Evolutionary conservation across 169 alveolate genomes (phyloP).

Genomic region (Eimeria maxima): DNA sequence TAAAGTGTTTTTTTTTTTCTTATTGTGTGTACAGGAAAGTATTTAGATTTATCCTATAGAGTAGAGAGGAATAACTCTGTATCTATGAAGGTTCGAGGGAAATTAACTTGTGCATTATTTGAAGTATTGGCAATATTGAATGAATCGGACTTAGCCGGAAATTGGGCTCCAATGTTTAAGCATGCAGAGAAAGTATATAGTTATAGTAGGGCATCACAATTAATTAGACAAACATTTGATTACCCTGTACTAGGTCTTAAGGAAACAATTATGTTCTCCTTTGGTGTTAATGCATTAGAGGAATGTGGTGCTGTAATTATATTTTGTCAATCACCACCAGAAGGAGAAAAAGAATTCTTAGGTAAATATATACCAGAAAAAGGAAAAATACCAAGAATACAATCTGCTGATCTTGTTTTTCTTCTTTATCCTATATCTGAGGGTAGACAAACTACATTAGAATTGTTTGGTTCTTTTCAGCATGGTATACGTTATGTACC

Average conservation of each 20-base stretch:
- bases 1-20: neutral
- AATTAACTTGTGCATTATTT: constrained; percentile 85
- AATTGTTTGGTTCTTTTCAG: constrained; percentile 84
- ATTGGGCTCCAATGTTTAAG: constrained; percentile 88
- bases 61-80: constrained; percentile 86
- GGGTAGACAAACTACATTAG: constrained; percentile 87
- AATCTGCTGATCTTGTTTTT: constrained; percentile 86
- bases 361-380: constrained; percentile 61
- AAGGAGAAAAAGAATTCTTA: constrained; percentile 42
- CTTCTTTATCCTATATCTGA: constrained; percentile 84
- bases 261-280: constrained; percentile 86
- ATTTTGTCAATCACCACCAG: constrained; percentile 87
- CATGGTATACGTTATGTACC: constrained; percentile 87
- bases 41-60: constrained; percentile 86
- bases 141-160: constrained; percentile 87
- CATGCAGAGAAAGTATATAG: constrained; percentile 82
- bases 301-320: constrained; percentile 88
- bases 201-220: constrained; percentile 85
- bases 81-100: constrained; percentile 86
- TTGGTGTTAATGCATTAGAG: constrained; percentile 87
- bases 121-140: constrained; percentile 84
- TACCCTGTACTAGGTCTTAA: constrained; percentile 88
- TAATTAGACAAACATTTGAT: constrained; percentile 86
- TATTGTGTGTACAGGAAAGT: constrained; percentile 67
- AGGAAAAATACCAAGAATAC: constrained; percentile 85